Evolutionary conservation across 345 rosid genomes (phyloP).

Genomic region (Citrus cavaleriei): DNA sequence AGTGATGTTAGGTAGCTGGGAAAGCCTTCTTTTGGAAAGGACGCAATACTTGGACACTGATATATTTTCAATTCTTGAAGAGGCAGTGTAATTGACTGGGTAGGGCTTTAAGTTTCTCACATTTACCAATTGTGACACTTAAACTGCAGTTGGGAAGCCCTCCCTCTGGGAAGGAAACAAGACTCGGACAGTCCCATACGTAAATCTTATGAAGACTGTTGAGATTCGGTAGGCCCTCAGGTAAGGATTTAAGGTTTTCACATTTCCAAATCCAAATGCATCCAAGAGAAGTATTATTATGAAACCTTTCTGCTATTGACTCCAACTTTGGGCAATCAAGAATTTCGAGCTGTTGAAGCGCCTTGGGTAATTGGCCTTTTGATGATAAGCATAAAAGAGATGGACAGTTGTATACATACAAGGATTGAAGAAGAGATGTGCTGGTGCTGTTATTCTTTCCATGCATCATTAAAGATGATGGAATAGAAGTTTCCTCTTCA

Average conservation of each 20-base stretch:
- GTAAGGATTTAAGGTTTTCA: conserved; percentile 7
- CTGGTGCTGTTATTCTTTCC: neutral
- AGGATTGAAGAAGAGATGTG: neutral
- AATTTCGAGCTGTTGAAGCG: neutral
- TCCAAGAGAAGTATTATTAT: conserved; percentile 1
- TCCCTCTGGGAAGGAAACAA: neutral
- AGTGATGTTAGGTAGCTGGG: conserved; percentile 12
- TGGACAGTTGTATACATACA: neutral
- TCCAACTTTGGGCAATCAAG: neutral
- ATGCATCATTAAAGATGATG: neutral
- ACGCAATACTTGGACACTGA: conserved; percentile 2
- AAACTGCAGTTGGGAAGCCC: neutral
- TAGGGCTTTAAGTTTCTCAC: conserved; percentile 1
- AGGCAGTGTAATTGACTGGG: neutral
- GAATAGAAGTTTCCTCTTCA: neutral
- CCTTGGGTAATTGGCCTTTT: neutral
- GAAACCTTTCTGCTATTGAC: conserved; percentile 6
- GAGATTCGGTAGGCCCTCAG: conserved; percentile 10
- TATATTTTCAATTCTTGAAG: conserved; percentile 12
- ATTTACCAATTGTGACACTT: neutral
- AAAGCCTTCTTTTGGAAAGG: conserved; percentile 17
- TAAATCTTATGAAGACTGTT: conserved; percentile 1
- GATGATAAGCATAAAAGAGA: neutral
- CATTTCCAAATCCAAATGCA: neutral
- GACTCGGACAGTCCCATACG: neutral